Evolutionary conservation across 805 yeast genomes (phyloP).

Genomic region (Metschnikowia cerradonensis): DNA sequence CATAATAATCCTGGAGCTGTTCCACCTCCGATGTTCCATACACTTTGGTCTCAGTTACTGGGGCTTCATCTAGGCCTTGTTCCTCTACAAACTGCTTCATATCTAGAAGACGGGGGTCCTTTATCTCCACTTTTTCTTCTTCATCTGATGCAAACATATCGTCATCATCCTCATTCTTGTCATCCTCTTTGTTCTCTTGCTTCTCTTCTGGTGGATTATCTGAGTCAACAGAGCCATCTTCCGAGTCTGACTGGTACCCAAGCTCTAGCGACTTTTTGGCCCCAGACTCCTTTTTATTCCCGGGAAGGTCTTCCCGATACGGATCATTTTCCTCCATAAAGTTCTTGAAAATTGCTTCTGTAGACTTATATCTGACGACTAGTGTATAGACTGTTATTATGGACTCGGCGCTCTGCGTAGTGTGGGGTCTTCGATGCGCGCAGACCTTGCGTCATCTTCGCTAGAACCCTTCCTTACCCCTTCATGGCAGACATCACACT

Average conservation of each 20-base stretch:
- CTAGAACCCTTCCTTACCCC: neutral
- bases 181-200: constrained; percentile 3
- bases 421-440: constrained; percentile 4
- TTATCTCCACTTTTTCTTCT: constrained; percentile 4
- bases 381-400: too few species aligned
- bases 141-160: constrained; percentile 41
- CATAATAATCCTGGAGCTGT: constrained; percentile 21
- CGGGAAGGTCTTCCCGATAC: neutral
- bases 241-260: constrained; percentile 19
- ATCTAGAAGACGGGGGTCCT: constrained; percentile 10
- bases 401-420: neutral
- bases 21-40: constrained; percentile 5
- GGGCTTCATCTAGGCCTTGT: constrained; percentile 21
- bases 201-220: neutral
- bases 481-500: constrained; percentile 31
- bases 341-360: too few species aligned
- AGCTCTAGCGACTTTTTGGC: neutral
- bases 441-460: neutral
- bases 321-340: neutral
- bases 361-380: too few species aligned
- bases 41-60: constrained; percentile 11
- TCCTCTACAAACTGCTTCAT: constrained; percentile 24
- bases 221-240: constrained; percentile 10
- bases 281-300: neutral
- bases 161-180: constrained; percentile 25